These are phyloP conservation scores for Singerocomus inundabilis DNA, from an alignment of 1,284 basidiomycete genomes.

Conservation along the genomic window DNA sequence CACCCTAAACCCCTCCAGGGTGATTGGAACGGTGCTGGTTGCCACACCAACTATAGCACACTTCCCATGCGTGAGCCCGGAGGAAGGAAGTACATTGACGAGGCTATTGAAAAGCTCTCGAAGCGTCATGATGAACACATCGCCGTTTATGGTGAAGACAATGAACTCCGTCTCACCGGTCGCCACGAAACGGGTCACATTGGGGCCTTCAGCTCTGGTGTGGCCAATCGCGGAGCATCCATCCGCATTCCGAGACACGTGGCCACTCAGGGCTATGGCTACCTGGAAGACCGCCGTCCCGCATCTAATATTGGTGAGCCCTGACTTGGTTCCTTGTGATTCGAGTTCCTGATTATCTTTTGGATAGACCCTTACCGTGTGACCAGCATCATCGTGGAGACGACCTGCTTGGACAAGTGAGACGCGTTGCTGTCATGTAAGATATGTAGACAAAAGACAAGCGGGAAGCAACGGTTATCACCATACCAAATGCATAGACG, in stretches of 20 bases:
- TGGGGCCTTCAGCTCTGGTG: conserved; percentile 88
- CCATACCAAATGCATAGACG: conserved; percentile 24
- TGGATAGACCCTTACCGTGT: conserved; percentile 82
- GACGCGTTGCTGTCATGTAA: conserved; percentile 6
- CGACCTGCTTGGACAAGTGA: conserved; percentile 68
- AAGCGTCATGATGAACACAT: conserved; percentile 90
- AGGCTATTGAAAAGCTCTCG: conserved; percentile 87
- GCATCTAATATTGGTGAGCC: conserved; percentile 95
- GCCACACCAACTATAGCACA: conserved; percentile 94
- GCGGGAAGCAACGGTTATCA: conserved; percentile 13
- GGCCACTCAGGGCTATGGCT: conserved; percentile 89
- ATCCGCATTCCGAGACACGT: conserved; percentile 94
- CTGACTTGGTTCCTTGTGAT: conserved; percentile 9
- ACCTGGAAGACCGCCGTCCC: conserved; percentile 94
- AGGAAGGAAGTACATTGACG: conserved; percentile 93
- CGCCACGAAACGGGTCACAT: conserved; percentile 98
- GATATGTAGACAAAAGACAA: conserved; percentile 4
- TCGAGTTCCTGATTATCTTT: conserved; percentile 10
- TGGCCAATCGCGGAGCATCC: conserved; percentile 97
- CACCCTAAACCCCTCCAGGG: conserved; percentile 98
- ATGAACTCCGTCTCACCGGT: conserved; percentile 91
- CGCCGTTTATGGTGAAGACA: conserved; percentile 96
- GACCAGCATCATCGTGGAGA: conserved; percentile 90
- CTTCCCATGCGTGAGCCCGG: conserved; percentile 89
- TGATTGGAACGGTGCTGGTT: conserved; percentile 99